Evolutionary conservation across 179 eudicot species (phyloP).

Genomic region (Heliamphora pulchella): DNA sequence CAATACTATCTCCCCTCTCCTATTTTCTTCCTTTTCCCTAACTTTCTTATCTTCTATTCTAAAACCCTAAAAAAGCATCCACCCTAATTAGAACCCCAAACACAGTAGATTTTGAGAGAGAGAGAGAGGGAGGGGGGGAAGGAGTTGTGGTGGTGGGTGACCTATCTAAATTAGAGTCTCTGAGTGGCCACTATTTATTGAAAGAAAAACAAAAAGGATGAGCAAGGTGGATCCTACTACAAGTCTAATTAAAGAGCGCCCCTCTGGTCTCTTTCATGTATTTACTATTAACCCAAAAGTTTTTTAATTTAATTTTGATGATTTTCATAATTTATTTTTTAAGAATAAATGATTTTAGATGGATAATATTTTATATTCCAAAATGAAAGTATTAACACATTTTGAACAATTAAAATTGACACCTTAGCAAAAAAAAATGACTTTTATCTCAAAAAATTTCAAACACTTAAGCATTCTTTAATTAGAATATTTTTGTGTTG

Average conservation of each 20-base stretch:
- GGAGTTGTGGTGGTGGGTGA: background rate
- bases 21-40: background rate
- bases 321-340: too few species aligned
- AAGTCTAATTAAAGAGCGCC: too few species aligned
- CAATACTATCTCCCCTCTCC: conserved; percentile 10
- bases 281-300: too few species aligned
- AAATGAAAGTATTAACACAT: too few species aligned
- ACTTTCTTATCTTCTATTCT: background rate
- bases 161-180: conserved; percentile 9
- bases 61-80: background rate
- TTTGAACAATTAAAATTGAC: too few species aligned
- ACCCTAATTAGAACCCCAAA: background rate
- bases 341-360: too few species aligned
- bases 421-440: too few species aligned
- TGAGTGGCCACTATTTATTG: conserved; percentile 15
- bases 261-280: background rate
- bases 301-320: too few species aligned
- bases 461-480: too few species aligned
- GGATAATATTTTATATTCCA: too few species aligned
- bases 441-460: too few species aligned
- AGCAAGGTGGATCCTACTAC: background rate
- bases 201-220: background rate
- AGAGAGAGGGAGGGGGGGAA: conserved; percentile 11
- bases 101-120: background rate
- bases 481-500: too few species aligned